These are phyloP conservation scores for Zanthoxylum bungeanum DNA, from an alignment of 345 rosid genomes.

Conservation along the genomic window DNA sequence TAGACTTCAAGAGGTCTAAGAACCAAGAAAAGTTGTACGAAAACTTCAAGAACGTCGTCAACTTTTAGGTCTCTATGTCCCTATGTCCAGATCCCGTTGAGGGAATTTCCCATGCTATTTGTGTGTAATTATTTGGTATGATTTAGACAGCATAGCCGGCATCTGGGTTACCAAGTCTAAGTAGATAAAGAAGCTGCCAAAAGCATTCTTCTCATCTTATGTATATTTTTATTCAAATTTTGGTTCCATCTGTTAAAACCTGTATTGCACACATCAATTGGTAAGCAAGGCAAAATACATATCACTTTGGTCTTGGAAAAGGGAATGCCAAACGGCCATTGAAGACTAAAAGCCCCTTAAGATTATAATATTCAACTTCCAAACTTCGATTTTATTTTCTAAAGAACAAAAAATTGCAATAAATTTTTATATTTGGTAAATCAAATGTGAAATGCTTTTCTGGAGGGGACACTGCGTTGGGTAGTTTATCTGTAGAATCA, in stretches of 20 bases:
- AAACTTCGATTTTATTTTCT: too few species aligned
- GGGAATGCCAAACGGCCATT: too few species aligned
- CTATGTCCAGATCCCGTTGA: background rate
- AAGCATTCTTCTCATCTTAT: background rate
- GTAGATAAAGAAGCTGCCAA: background rate
- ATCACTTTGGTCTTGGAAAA: background rate
- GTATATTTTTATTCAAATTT: too few species aligned
- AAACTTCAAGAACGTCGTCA: conserved; percentile 11
- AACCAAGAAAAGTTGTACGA: background rate
- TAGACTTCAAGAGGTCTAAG: background rate
- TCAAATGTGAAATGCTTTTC: too few species aligned
- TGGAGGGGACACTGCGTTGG: too few species aligned
- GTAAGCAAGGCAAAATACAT: background rate
- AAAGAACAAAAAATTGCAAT: too few species aligned
- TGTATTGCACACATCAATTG: background rate
- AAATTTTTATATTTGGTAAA: too few species aligned
- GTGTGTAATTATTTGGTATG: background rate
- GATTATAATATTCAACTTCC: too few species aligned
- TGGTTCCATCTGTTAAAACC: background rate
- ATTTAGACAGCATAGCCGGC: too few species aligned
- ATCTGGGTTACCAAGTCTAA: background rate
- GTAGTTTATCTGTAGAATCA: too few species aligned
- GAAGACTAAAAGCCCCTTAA: too few species aligned
- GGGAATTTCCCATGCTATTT: conserved; percentile 5
- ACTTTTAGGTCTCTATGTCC: conserved; percentile 8